A percentile compares a stretch with the other conserved stretches of the same genome.
Conservation (phyloP, 257 asterid species). For the Scutellaria baicalensis region DNA sequence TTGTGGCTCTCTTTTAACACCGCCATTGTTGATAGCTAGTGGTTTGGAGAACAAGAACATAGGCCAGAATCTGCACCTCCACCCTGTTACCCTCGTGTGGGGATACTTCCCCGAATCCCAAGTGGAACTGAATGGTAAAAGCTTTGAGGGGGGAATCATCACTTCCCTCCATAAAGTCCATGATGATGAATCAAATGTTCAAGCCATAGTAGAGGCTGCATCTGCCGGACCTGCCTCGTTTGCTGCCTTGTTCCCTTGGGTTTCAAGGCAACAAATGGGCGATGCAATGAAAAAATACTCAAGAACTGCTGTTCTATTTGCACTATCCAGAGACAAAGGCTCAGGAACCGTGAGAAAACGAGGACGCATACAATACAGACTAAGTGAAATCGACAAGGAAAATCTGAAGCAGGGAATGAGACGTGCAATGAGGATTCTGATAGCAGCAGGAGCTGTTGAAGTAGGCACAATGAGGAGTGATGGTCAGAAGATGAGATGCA, state of each 20-base stretch:
- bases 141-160: conserved; percentile 76
- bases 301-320: conserved; percentile 57
- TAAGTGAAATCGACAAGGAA: conserved; percentile 42
- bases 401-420: conserved; percentile 60
- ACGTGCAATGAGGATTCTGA: conserved; percentile 57
- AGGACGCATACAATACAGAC: conserved; percentile 35
- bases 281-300: conserved; percentile 56
- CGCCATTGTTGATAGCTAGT: conserved; percentile 63
- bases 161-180: conserved; percentile 65
- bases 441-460: conserved; percentile 86
- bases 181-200: conserved; percentile 24
- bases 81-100: conserved; percentile 70
- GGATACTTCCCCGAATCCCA: conserved; percentile 76
- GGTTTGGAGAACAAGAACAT: conserved; percentile 74
- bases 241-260: conserved; percentile 63
- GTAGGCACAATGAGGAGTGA: conserved; percentile 82
- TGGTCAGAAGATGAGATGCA: conserved; percentile 57
- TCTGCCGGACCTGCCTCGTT: conserved; percentile 62
- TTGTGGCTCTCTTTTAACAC: conserved; percentile 74
- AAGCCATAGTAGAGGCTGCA: conserved; percentile 58
- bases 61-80: conserved; percentile 80
- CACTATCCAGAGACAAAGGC: conserved; percentile 57
- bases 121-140: conserved; percentile 42
- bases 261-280: conserved; percentile 47
- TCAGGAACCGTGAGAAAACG: conserved; percentile 54